Conservation (phyloP, 106 monocot genomes). For the Chionographis japonica region DNA sequence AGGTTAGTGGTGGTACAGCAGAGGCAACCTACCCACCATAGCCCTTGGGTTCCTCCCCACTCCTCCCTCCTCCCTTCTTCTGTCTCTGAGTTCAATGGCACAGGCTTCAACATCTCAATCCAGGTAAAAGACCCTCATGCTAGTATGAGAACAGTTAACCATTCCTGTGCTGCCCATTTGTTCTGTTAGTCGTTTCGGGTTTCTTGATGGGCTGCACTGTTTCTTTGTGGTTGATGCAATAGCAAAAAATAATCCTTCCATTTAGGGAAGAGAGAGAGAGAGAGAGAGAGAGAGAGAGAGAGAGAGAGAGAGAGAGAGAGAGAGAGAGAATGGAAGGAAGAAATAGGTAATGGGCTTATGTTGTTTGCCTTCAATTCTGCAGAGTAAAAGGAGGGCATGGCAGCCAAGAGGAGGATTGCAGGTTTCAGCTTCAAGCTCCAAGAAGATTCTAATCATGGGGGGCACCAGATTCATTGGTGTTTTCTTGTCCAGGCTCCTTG, state of each 20-base stretch:
- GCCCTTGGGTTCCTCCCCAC: constrained; percentile 16
- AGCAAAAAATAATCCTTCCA: too few relatives aligned
- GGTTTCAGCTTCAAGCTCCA: constrained; percentile 53
- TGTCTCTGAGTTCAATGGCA: constrained; percentile 79
- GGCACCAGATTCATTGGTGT: constrained; percentile 97
- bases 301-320: too few relatives aligned
- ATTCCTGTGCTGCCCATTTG: background rate
- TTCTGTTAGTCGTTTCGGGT: background rate
- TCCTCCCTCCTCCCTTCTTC: constrained; percentile 57
- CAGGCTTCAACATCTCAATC: constrained; percentile 40
- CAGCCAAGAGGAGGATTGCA: constrained; percentile 43
- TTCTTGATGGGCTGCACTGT: background rate
- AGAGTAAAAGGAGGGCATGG: constrained; percentile 55
- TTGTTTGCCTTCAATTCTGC: background rate
- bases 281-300: too few relatives aligned
- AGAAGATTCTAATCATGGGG: constrained; percentile 96
- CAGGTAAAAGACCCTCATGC: constrained; percentile 31
- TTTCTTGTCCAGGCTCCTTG: constrained; percentile 84
- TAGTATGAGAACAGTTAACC: background rate
- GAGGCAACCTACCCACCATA: constrained; percentile 23
- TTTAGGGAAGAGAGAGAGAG: too few relatives aligned
- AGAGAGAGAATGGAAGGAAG: too few relatives aligned
- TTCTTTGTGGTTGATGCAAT: too few relatives aligned
- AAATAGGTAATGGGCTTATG: background rate
- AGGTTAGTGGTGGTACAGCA: constrained; percentile 32